Base-by-base conservation (phyloP, 164 flowering plant species). In the Annona cherimola region DNA sequence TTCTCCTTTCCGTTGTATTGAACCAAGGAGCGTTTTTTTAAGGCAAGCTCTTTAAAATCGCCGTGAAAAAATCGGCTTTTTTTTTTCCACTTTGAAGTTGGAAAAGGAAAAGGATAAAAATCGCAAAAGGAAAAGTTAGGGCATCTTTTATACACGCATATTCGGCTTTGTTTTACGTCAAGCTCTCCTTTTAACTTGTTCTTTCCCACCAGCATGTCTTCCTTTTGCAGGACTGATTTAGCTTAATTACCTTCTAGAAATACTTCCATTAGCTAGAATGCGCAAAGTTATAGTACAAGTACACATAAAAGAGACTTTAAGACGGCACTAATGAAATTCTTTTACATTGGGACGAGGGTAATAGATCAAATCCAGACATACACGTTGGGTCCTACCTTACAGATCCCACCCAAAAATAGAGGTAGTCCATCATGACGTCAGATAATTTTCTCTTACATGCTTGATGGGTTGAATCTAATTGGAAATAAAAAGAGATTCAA, bases 1-100 rank as follows among this genome's bases (percentile, higher is more conserved):
- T 41, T 66, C 54, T 44, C 69, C 39, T 44, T 66, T 42, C 43
- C 18, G 18, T 44, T n/a, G 69, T 16, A 66, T 66, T n/a, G 55
- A 44, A 66, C 44, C 50, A 44, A 42, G 11, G 54, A 44, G 40
- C 26, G 16, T 40, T 63, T 40, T 63, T 63, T 63, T 12, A 42
- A 63, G 35, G 40, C 50, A 42, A 16, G 42, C 54, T 16, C 26
- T 39, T 66, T 44, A 44, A 43, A 66, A 66, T 19, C 42, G 50
- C 18, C 66, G 11, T 40, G 42, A 39, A 19, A 18, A 40, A 26
- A 42, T 5, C 35, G n/a, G 63, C 4, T 16, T 66, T 66, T 43
- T n/a, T n/a, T n/a, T n/a, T n/a, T n/a, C n/a, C n/a, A n/a, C n/a
- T n/a, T n/a, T n/a, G n/a, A 26, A 66, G 18, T 44, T 66, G 54